Evolutionary conservation across 371 early-diverging fungal genomes (phyloP), one percentile per base, ranked within the genome.

Genomic region (Mycotypha africana): DNA sequence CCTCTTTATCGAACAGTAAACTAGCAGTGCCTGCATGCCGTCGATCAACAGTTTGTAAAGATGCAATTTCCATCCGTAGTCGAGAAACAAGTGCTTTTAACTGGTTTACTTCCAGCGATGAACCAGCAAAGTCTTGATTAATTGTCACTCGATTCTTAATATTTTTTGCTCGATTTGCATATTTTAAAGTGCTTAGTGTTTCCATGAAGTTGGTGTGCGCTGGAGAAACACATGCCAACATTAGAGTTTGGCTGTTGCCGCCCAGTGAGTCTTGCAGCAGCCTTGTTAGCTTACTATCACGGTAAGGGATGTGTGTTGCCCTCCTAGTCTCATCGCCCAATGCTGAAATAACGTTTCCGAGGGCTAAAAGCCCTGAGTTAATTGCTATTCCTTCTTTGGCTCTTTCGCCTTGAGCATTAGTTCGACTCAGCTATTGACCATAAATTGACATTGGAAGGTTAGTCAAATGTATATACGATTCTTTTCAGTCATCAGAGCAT

Each of bases 311-410:
- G 58, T 89, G 86, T n/a, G 74, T 67, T 35, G 55, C 51, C 30
- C 54, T 50, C 41, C 82, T 62, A 39, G 75, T 57, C 43, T 88
- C 80, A 58, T 95, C 97, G 2, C 65, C 65, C 15, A 99, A 74
- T 1, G 98, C 98, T n/a, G 89, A 89, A 26, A 99, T 99, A 17
- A 98, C 99, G 62, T 98, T 99, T 51, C 98, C 98, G 12, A 99
- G 78, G 0, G 95, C 95, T 44, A 98, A 76, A 8, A 99, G 78
- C 5, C 99, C 98, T 12, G 88, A 83, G 68, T 99, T 99, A 55
- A 99, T 99, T 28, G 88, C 82, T 43, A 97, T 99, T 22, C 95
- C 93, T 66, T 99, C 99, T 67, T 88, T 91, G 22, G 87, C 89
- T 38, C 92, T 79, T 26, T 91, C 95, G 15, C 97, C 98, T 36